These are phyloP conservation scores for Aspergillus sp. DNA, from an alignment of 2,329 filamentous ascomycete species.

Conservation along the genomic window DNA sequence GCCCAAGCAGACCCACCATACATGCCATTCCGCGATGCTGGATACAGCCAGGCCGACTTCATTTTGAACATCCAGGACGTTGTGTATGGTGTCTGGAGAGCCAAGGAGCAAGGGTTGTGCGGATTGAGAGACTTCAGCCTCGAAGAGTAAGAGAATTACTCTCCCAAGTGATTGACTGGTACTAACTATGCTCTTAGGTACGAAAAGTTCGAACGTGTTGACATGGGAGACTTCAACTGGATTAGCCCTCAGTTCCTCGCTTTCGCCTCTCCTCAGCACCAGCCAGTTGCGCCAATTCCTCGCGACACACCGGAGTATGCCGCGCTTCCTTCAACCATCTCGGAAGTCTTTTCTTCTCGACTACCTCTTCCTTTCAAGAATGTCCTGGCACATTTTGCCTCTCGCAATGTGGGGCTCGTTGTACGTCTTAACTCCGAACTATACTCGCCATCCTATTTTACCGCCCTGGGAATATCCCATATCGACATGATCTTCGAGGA, in stretches of 20 bases:
- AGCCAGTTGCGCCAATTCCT: constrained; percentile 73
- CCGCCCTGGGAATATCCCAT: constrained; percentile 90
- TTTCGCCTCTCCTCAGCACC: constrained; percentile 91
- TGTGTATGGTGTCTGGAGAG: constrained; percentile 98
- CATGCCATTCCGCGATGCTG: constrained; percentile 98
- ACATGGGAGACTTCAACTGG: constrained; percentile 99
- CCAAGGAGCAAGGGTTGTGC: constrained; percentile 92
- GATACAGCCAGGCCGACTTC: constrained; percentile 98
- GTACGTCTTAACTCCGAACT: constrained; percentile 94
- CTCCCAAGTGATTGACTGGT: neutral
- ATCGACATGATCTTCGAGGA: constrained; percentile 99
- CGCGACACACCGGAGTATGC: constrained; percentile 74
- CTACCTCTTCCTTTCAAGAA: constrained; percentile 93
- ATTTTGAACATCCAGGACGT: constrained; percentile 95
- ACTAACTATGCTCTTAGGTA: constrained; percentile 60
- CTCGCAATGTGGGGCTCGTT: constrained; percentile 87
- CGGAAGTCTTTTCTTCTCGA: constrained; percentile 70
- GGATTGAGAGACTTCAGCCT: constrained; percentile 92
- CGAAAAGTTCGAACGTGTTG: constrained; percentile 91
- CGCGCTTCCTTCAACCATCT: constrained; percentile 74
- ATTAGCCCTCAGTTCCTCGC: constrained; percentile 92
- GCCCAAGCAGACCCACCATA: constrained; percentile 94
- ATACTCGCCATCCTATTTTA: constrained; percentile 97
- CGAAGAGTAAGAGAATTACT: constrained; percentile 67
- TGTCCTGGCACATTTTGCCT: constrained; percentile 84